A percentile compares a stretch with the other conserved stretches of the same genome.
Evolutionary conservation across 768 basidiomycete genomes (phyloP).

Genomic region (Russula sp.): DNA sequence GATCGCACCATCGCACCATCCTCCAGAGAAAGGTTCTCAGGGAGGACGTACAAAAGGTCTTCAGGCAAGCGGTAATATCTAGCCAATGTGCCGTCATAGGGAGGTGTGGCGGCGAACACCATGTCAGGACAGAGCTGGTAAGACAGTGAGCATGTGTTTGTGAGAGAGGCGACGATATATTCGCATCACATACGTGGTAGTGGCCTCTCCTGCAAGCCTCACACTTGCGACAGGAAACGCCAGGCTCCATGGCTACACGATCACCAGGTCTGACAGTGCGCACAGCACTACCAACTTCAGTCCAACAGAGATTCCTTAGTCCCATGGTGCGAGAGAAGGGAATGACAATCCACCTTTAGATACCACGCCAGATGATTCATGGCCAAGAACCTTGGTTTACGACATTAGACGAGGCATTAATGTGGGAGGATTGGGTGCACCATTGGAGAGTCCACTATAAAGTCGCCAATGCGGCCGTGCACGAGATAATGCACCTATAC

Average conservation of each 20-base stretch:
- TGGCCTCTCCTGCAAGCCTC: slow-evolving; percentile 77
- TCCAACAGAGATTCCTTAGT: neutral
- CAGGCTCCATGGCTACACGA: slow-evolving; percentile 88
- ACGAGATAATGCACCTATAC: slow-evolving; percentile 67
- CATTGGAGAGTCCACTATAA: slow-evolving; percentile 75
- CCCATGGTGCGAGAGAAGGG: neutral
- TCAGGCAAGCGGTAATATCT: slow-evolving; percentile 83
- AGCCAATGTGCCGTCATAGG: slow-evolving; percentile 82
- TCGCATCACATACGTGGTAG: slow-evolving; percentile 53
- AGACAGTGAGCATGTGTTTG: neutral
- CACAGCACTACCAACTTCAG: slow-evolving; percentile 65
- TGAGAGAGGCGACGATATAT: neutral
- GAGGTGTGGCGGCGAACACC: slow-evolving; percentile 88
- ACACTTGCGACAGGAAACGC: slow-evolving; percentile 77
- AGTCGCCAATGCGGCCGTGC: slow-evolving; percentile 76
- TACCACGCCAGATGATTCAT: slow-evolving; percentile 83
- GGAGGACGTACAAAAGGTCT: slow-evolving; percentile 78
- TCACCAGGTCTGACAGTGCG: slow-evolving; percentile 75
- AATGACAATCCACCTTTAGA: slow-evolving; percentile 42
- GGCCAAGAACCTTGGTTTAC: slow-evolving; percentile 71
- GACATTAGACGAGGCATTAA: slow-evolving; percentile 4
- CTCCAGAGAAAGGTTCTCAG: slow-evolving; percentile 78
- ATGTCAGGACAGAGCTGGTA: slow-evolving; percentile 76
- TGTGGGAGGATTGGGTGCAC: slow-evolving; percentile 30
- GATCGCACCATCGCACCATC: slow-evolving; percentile 86